Evolutionary conservation across 176 grass and related monocot genomes (phyloP), one percentile per base, ranked within the genome.

Genomic region (Zoysia japonica): DNA sequence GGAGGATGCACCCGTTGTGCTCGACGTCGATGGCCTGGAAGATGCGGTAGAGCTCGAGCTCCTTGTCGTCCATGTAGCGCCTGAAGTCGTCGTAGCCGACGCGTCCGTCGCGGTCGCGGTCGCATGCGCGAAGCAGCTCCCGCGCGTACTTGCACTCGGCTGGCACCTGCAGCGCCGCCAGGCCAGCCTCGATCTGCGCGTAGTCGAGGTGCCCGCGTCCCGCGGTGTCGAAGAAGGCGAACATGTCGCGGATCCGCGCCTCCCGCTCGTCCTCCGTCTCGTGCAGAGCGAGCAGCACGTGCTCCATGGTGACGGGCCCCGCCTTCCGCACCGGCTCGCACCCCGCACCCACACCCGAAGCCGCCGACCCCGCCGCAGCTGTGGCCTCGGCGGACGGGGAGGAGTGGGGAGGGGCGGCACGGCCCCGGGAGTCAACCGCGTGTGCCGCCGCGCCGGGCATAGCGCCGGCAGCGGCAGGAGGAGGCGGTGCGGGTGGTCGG

Each of bases 1-100:
- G 94, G 47, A 97, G 88, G 80, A 97, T 97, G 80, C 94, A 97
- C 0, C 94, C 94, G 50, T 92, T 94, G 72, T 97, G 94, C 85
- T 94, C 89, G 65, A 97, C 94, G 82, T 97, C 94, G 66, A 97
- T 97, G 81, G 94, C 94, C 90, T 97, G 91, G 86, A 97, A 97
- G 68, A 97, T 97, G 82, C 89, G 89, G 84, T 97, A 97, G 77
- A 97, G 85, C 85, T 97, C 94, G 80, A 97, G 90, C 87, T 97
- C 94, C 87, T 97, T 97, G 68, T 89, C 91, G 83, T 97, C 94
- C 94, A 97, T 97, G 73, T 97, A 94, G 7, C 89, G 79, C 64
- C 91, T 82, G 84, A 97, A 97, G 63, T 97, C 94, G 14, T 94
- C 81, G 86, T 94, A 97, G 11, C 87, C 87, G 37, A 97, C 89